phyloP scores from a whole-genome alignment of 108 stramenopile species.

The Nitzschia putrida region DNA sequence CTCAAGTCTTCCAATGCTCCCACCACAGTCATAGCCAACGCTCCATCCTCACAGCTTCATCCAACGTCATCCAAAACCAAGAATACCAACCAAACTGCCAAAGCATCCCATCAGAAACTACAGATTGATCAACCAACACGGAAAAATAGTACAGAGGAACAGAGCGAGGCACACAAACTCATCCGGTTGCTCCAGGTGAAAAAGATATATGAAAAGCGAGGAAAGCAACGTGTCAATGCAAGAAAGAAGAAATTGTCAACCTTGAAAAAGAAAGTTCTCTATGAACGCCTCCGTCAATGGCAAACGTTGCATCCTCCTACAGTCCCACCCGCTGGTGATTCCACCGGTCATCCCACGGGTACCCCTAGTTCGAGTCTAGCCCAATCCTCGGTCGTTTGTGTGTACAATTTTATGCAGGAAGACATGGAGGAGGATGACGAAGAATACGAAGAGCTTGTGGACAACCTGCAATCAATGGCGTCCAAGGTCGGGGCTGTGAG shows the following conservation, averaged over 20 bases:
- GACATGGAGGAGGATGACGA: constrained; percentile 77
- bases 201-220: constrained; percentile 46
- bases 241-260: constrained; percentile 79
- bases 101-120: neutral
- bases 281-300: constrained; percentile 78
- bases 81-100: neutral
- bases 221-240: constrained; percentile 62
- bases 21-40: neutral
- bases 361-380: neutral
- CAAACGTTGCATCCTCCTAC: constrained; percentile 41
- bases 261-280: constrained; percentile 77
- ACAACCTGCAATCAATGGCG: constrained; percentile 63
- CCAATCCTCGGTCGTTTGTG: constrained; percentile 23
- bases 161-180: constrained; percentile 37
- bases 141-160: neutral
- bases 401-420: constrained; percentile 53
- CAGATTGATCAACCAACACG: neutral
- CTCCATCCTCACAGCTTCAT: neutral
- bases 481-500: constrained; percentile 59
- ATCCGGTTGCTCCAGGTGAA: constrained; percentile 35
- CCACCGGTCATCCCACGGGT: neutral
- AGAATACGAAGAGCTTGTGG: constrained; percentile 75
- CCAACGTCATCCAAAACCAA: neutral
- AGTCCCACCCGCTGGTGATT: neutral
- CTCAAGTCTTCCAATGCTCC: constrained; percentile 2